phyloP scores from a whole-genome alignment of 164 flowering plant genomes.

The Chimonanthus salicifolius region DNA sequence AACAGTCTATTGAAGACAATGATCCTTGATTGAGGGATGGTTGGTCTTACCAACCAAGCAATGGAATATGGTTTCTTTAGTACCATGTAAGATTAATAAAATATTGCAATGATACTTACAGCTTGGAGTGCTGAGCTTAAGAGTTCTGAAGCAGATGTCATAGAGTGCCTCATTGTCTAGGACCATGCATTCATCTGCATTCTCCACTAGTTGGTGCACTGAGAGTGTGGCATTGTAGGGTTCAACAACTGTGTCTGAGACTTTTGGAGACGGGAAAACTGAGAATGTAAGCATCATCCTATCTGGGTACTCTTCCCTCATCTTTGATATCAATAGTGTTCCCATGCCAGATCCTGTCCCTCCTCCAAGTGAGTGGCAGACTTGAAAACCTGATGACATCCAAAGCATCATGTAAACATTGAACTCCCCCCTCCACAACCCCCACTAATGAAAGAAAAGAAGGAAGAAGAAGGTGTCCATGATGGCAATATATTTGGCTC shows the following conservation, averaged over 20 bases:
- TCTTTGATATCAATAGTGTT: slow-evolving; percentile 2
- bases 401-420: too few relatives aligned
- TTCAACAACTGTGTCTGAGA: slow-evolving; percentile 4
- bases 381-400: slow-evolving; percentile 1
- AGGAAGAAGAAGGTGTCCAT: neutral
- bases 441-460: neutral
- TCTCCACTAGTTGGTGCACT: slow-evolving; percentile 7
- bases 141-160: slow-evolving; percentile 10
- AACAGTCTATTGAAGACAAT: too few relatives aligned
- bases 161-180: slow-evolving; percentile 8
- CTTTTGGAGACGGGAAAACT: slow-evolving; percentile 4
- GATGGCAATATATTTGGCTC: too few relatives aligned
- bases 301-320: slow-evolving; percentile 8
- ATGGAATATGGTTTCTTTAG: too few relatives aligned
- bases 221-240: slow-evolving; percentile 7
- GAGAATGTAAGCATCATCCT: slow-evolving; percentile 9
- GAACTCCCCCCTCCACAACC: too few relatives aligned
- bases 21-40: too few relatives aligned
- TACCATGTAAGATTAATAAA: too few relatives aligned
- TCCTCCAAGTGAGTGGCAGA: slow-evolving; percentile 7
- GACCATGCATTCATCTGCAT: slow-evolving; percentile 11
- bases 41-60: too few relatives aligned
- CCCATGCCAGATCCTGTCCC: slow-evolving; percentile 7
- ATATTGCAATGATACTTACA: neutral
- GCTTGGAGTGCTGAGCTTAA: slow-evolving; percentile 10